A percentile compares a stretch with the other conserved stretches of the same genome.
Conservation (phyloP, 179 eudicot genomes). For the Silene noctiflora region DNA sequence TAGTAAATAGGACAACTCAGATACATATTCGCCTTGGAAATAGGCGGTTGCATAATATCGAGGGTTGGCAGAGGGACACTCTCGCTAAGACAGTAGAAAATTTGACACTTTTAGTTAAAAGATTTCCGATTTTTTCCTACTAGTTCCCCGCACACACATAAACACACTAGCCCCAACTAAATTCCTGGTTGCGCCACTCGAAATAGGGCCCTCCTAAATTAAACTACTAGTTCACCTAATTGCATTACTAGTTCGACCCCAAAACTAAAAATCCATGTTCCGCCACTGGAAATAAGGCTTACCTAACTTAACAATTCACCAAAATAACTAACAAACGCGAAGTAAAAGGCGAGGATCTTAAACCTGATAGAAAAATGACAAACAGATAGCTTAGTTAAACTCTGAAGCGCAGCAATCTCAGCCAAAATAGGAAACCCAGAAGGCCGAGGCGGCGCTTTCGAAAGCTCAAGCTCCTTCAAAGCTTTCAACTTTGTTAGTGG, state of each 20-base stretch:
- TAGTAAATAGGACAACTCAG: neutral
- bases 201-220: too few relatives aligned
- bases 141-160: neutral
- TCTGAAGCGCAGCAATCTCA: conserved; percentile 63
- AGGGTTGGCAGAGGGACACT: neutral
- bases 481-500: conserved; percentile 50
- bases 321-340: too few relatives aligned
- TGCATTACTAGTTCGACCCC: too few relatives aligned
- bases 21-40: neutral
- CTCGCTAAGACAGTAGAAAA: neutral
- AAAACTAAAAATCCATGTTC: too few relatives aligned
- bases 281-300: neutral
- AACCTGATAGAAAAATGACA: conserved; percentile 89
- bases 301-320: neutral
- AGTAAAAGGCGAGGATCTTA: neutral
- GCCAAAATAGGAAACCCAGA: conserved; percentile 58
- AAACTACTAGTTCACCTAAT: too few relatives aligned
- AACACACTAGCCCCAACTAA: neutral
- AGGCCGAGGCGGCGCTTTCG: conserved; percentile 52
- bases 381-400: conserved; percentile 69
- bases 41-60: neutral
- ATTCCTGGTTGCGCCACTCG: neutral
- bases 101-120: too few relatives aligned
- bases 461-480: conserved; percentile 82
- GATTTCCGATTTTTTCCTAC: neutral